Base-by-base conservation (phyloP, 345 rosid genomes). In the Camelina sativa region DNA sequence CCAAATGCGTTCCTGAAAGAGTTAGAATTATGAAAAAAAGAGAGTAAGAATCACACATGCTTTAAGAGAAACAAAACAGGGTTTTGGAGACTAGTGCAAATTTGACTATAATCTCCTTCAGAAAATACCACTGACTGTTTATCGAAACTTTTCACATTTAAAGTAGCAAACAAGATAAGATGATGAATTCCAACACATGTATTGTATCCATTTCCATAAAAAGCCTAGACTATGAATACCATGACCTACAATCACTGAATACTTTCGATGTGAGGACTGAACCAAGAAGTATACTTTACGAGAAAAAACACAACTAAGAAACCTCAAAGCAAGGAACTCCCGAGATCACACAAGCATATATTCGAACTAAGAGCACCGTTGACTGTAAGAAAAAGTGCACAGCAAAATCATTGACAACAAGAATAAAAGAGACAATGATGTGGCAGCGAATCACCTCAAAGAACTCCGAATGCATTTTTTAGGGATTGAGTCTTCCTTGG, bases 1-100 rank as follows among this genome's bases (percentile, higher is more conserved):
- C 96, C 95, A 66, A 91, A 87, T 5, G 95, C 95, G 52, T 94
- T 88, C 84, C 98, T 94, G 88, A 76, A 80, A 53, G 30, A 78
- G 40, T 72, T 9, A 40, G 59, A 62, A 13, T 34, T 16, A n/a
- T 15, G 19, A 35, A 19, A 37, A 1, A 41, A 37, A 2, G 20
- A 16, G 38, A 54, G 23, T 51, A 3, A 54, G 72, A 65, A 6
- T 37, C 43, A 17, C 16, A 57, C 12, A 53, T 28, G 44, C 23
- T 20, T 54, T 40, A 1, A 46, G 7, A 34, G 40, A 74, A 23
- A 65, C 59, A 47, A 37, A 67, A 8, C 53, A 57, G n/a, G 30
- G 25, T 7, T 5, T 37, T 15, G 9, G 13, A 28, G 53, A 40
- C 12, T 17, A 15, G 11, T 25, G 35, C 60, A 23, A 4, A 48